A percentile compares a stretch with the other conserved stretches of the same genome.
These are phyloP conservation scores for Cladorrhinum samala DNA, from an alignment of 495 filamentous ascomycete genomes.

Conservation along the genomic window DNA sequence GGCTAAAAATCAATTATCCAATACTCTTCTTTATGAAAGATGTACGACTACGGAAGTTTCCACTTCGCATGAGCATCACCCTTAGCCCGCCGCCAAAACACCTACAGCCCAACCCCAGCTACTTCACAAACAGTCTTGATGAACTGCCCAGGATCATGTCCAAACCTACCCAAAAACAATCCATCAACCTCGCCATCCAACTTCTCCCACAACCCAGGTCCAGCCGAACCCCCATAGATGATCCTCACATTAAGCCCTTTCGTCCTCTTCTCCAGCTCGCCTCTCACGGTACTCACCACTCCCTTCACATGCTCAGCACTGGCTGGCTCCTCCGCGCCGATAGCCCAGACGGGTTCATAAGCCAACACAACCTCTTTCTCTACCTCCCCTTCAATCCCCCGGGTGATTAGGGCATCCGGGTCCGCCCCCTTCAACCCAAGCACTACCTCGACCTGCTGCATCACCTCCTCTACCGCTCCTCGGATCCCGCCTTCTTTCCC, in stretches of 20 bases:
- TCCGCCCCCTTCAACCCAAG: conserved; percentile 51
- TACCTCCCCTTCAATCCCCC: conserved; percentile 20
- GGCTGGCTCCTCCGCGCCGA: conserved; percentile 69
- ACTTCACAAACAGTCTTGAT: conserved; percentile 65
- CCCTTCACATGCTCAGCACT: conserved; percentile 61
- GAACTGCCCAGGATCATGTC: conserved; percentile 65
- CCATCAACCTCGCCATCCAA: conserved; percentile 69
- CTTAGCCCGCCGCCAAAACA: too few species aligned
- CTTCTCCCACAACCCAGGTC: conserved; percentile 62
- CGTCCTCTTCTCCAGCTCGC: conserved; percentile 32
- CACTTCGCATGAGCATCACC: too few species aligned
- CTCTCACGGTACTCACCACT: conserved; percentile 58
- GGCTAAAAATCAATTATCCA: too few species aligned
- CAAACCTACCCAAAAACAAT: conserved; percentile 76
- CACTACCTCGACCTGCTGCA: conserved; percentile 54
- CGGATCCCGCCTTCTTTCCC: conserved; percentile 29
- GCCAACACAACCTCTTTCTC: conserved; percentile 69
- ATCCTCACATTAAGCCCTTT: conserved; percentile 54
- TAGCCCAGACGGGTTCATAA: conserved; percentile 89
- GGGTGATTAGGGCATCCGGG: not conserved
- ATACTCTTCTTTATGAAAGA: too few species aligned
- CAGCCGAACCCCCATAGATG: conserved; percentile 75
- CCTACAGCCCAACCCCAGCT: too few species aligned
- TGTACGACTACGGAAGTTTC: too few species aligned
- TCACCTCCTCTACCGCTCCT: conserved; percentile 59